Evolutionary conservation across 306 rosid species (phyloP).

Genomic region (Dalbergia cultrata): DNA sequence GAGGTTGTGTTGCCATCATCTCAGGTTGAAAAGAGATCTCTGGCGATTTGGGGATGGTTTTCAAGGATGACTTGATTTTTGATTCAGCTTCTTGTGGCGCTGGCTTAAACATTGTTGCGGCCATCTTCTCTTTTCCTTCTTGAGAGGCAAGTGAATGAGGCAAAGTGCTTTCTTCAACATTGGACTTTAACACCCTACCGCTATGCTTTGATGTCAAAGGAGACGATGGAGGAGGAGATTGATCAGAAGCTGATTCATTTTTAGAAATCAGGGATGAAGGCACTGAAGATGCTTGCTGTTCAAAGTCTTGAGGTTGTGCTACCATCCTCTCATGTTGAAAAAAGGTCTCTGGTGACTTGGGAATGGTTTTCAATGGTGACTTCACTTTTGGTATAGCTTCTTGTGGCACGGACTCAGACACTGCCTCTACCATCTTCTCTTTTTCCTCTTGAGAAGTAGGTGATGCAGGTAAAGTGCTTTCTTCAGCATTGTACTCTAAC

Average conservation of each 20-base stretch:
- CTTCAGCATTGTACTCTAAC: slow-evolving; percentile 19
- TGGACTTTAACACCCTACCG: slow-evolving; percentile 2
- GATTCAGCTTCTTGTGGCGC: slow-evolving; percentile 42
- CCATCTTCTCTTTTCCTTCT: slow-evolving; percentile 38
- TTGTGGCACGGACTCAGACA: slow-evolving; percentile 30
- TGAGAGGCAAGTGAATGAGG: not conserved
- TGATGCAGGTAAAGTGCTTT: slow-evolving; percentile 2
- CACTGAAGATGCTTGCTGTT: not conserved
- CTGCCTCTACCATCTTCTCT: not conserved
- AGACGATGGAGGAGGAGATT: slow-evolving; percentile 1
- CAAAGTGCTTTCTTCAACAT: slow-evolving; percentile 20
- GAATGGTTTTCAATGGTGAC: slow-evolving; percentile 36
- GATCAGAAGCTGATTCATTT: slow-evolving; percentile 14
- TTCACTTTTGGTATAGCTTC: slow-evolving; percentile 25
- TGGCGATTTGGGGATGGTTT: slow-evolving; percentile 38
- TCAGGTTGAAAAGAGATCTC: slow-evolving; percentile 41
- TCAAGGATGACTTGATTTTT: slow-evolving; percentile 40
- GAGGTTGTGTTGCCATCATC: not conserved
- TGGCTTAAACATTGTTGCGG: not conserved
- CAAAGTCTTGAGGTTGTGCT: not conserved
- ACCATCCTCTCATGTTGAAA: slow-evolving; percentile 30
- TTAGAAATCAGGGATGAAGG: slow-evolving; percentile 9
- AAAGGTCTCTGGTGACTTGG: slow-evolving; percentile 36
- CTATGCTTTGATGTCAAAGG: slow-evolving; percentile 19
- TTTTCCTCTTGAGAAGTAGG: slow-evolving; percentile 42